Evolutionary conservation across 768 basidiomycete genomes (phyloP).

Genomic region (Tricholoma hemisulphureum): DNA sequence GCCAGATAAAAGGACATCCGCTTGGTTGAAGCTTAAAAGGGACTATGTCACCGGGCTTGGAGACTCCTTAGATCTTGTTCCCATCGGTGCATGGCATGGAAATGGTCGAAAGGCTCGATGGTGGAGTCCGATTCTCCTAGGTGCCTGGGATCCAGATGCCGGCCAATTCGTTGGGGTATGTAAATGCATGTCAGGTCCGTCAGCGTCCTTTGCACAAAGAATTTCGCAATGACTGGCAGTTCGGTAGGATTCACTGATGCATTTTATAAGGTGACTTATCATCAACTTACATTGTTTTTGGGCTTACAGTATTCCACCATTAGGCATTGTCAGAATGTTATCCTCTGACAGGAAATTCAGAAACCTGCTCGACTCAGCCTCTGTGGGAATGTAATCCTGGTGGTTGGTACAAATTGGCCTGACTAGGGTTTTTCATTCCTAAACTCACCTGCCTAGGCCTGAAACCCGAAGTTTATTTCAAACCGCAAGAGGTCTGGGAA

Average conservation of each 20-base stretch:
- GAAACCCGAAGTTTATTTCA: slow-evolving; percentile 66
- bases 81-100: slow-evolving; percentile 85
- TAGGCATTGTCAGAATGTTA: slow-evolving; percentile 58
- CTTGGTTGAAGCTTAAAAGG: slow-evolving; percentile 92
- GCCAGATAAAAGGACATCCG: slow-evolving; percentile 80
- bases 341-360: slow-evolving; percentile 45
- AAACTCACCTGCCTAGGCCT: slow-evolving; percentile 42
- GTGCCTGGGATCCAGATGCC: slow-evolving; percentile 62
- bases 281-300: neutral
- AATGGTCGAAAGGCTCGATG: slow-evolving; percentile 85
- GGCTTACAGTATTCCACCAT: slow-evolving; percentile 38
- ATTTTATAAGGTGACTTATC: slow-evolving; percentile 65
- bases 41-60: slow-evolving; percentile 82
- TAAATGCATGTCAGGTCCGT: slow-evolving; percentile 84
- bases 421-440: slow-evolving; percentile 3
- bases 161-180: slow-evolving; percentile 74
- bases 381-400: slow-evolving; percentile 64
- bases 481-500: slow-evolving; percentile 84
- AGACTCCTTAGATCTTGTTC: slow-evolving; percentile 72
- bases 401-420: slow-evolving; percentile 40
- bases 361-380: slow-evolving; percentile 50
- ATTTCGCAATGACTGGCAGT: neutral
- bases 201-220: neutral
- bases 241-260: slow-evolving; percentile 74
- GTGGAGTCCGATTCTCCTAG: slow-evolving; percentile 90